Evolutionary conservation across 2,329 filamentous ascomycete genomes (phyloP).

Genomic region (Cladosporium sp.): DNA sequence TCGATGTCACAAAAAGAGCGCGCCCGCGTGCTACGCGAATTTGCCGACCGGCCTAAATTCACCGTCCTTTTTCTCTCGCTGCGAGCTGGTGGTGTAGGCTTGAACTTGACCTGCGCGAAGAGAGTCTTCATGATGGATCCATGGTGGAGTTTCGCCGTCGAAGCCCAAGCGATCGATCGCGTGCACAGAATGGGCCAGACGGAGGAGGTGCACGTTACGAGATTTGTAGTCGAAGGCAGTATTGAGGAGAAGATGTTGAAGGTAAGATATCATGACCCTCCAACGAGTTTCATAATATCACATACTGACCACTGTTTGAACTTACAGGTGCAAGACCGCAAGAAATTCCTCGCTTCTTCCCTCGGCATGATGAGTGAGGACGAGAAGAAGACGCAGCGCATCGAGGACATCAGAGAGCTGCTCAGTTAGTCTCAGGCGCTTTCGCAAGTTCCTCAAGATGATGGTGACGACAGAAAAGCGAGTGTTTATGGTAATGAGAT

Average conservation of each 20-base stretch:
- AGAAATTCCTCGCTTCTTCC: constrained; percentile 94
- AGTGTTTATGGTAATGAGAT: background rate
- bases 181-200: constrained; percentile 97
- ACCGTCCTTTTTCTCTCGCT: constrained; percentile 80
- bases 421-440: constrained; percentile 57
- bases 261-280: background rate
- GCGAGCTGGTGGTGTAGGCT: constrained; percentile 85
- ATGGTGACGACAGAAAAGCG: background rate
- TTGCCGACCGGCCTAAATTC: constrained; percentile 60
- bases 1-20: constrained; percentile 84
- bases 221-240: constrained; percentile 86
- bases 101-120: constrained; percentile 87
- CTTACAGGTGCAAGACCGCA: constrained; percentile 77
- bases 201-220: constrained; percentile 77
- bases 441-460: background rate
- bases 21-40: constrained; percentile 74
- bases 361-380: constrained; percentile 94
- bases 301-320: background rate
- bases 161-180: constrained; percentile 95
- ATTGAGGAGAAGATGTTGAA: constrained; percentile 91
- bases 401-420: constrained; percentile 92
- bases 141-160: constrained; percentile 98
- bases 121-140: constrained; percentile 99
- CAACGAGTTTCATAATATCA: too few relatives aligned
- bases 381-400: constrained; percentile 83